Evolutionary conservation across 106 monocot genomes (phyloP).

Genomic region (Dendrobium catenatum): DNA sequence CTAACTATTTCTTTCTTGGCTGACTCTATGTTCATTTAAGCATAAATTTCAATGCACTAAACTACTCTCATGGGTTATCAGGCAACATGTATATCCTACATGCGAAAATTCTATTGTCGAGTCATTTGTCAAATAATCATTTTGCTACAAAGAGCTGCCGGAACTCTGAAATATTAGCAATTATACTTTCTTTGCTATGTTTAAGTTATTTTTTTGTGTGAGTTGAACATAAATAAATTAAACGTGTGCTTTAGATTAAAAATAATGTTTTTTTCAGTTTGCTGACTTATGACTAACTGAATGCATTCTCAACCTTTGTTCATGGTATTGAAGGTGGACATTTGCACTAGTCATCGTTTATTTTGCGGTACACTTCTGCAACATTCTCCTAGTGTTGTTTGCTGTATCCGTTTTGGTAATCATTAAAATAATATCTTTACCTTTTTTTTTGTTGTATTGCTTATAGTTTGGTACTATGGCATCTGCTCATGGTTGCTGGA

Average conservation of each 20-base stretch:
- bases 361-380: conserved; percentile 42
- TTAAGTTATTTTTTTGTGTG: background rate
- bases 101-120: too few relatives aligned
- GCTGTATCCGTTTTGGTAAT: background rate
- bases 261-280: background rate
- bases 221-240: background rate
- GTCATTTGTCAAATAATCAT: too few relatives aligned
- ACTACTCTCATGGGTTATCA: too few relatives aligned
- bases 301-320: background rate
- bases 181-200: too few relatives aligned
- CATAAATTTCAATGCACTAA: too few relatives aligned
- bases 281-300: background rate
- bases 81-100: too few relatives aligned
- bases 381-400: conserved; percentile 1
- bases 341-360: conserved; percentile 57
- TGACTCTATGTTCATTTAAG: too few relatives aligned
- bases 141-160: too few relatives aligned
- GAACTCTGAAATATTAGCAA: too few relatives aligned
- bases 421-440: background rate
- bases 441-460: background rate
- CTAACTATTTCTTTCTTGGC: too few relatives aligned
- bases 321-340: conserved; percentile 60
- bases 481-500: conserved; percentile 54
- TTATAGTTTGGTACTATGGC: conserved; percentile 41
- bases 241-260: too few relatives aligned